These are phyloP conservation scores for Coniophora puteana DNA, from an alignment of 1,284 basidiomycete species.

Conservation along the genomic window DNA sequence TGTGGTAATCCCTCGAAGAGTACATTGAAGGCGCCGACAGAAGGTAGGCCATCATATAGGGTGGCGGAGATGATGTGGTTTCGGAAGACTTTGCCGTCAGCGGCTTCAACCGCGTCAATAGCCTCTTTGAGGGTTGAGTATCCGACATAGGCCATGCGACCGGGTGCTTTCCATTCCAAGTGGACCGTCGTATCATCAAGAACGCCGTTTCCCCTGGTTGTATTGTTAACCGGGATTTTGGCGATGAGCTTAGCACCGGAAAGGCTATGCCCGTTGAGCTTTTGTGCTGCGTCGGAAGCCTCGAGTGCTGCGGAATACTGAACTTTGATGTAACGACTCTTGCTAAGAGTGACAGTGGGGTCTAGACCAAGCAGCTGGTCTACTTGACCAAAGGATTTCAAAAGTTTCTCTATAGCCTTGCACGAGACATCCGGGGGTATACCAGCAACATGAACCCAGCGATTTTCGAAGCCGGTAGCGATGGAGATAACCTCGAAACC, in stretches of 20 bases:
- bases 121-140: slow-evolving; percentile 48
- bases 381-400: slow-evolving; percentile 43
- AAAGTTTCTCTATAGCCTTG: slow-evolving; percentile 13
- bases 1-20: slow-evolving; percentile 51
- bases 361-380: slow-evolving; percentile 32
- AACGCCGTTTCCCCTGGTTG: slow-evolving; percentile 12
- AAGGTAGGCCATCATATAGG: slow-evolving; percentile 52
- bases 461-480: slow-evolving; percentile 40
- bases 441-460: slow-evolving; percentile 34
- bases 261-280: slow-evolving; percentile 41
- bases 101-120: slow-evolving; percentile 37
- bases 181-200: slow-evolving; percentile 33
- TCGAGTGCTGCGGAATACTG: slow-evolving; percentile 42
- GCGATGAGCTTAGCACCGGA: slow-evolving; percentile 34
- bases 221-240: slow-evolving; percentile 28
- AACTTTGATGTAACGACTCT: slow-evolving; percentile 32
- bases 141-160: slow-evolving; percentile 52
- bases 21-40: slow-evolving; percentile 52
- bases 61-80: slow-evolving; percentile 39
- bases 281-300: slow-evolving; percentile 44
- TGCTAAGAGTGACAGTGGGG: slow-evolving; percentile 8
- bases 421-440: slow-evolving; percentile 19
- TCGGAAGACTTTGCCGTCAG: slow-evolving; percentile 31
- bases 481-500: slow-evolving; percentile 37
- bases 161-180: slow-evolving; percentile 51